Conservation (phyloP, 2,329 filamentous ascomycete genomes). For the Mycogone perniciosa region DNA sequence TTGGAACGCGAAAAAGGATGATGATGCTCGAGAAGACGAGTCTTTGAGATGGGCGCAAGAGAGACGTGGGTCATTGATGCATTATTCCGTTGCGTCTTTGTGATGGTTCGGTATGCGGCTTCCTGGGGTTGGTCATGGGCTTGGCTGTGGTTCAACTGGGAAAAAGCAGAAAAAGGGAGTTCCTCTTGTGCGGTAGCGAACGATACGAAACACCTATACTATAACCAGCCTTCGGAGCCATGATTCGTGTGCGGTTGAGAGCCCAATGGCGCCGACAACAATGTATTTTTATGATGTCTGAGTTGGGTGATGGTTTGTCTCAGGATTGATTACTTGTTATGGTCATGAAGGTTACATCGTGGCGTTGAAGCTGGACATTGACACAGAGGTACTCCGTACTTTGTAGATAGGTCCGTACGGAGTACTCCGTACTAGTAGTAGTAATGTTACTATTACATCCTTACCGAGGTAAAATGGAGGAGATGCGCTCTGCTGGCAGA, state of each 20-base stretch:
- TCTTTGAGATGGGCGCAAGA: neutral
- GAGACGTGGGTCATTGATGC: neutral
- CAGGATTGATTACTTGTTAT: neutral
- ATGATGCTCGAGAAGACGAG: conserved; percentile 4
- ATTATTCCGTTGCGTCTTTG: neutral
- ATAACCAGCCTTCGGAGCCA: conserved; percentile 3
- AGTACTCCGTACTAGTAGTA: neutral
- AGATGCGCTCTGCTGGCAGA: too few relatives aligned
- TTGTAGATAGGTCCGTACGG: too few relatives aligned
- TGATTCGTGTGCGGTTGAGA: neutral
- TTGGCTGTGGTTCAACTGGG: conserved; percentile 5
- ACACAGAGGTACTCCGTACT: too few relatives aligned
- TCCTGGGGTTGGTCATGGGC: neutral
- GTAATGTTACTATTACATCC: neutral
- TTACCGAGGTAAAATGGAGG: neutral
- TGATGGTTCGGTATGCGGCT: neutral
- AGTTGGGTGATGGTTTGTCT: neutral
- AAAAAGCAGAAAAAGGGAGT: neutral
- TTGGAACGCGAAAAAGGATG: conserved; percentile 1
- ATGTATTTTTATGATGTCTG: neutral
- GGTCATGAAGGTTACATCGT: too few relatives aligned
- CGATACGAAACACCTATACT: conserved; percentile 11
- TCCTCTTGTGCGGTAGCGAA: conserved; percentile 7
- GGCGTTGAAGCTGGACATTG: neutral
- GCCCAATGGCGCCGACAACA: neutral